These are phyloP conservation scores for Mycena citricolor DNA, from an alignment of 1,284 basidiomycete genomes.

Conservation along the genomic window DNA sequence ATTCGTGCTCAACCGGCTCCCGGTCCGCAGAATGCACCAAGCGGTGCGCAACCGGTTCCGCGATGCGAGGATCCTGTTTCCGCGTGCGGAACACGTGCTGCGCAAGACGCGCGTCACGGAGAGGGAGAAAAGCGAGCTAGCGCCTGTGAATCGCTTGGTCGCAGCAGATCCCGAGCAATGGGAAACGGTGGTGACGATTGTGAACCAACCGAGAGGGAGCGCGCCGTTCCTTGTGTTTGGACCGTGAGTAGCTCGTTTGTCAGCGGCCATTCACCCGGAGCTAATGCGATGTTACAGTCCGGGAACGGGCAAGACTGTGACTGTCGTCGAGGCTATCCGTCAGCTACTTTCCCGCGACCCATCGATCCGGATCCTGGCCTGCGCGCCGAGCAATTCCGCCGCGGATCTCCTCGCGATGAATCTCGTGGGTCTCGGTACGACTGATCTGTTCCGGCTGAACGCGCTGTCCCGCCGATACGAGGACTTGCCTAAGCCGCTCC, in stretches of 20 bases:
- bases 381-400: constrained; percentile 58
- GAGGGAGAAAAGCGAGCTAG: constrained; percentile 28
- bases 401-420: constrained; percentile 51
- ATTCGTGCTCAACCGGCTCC: constrained; percentile 49
- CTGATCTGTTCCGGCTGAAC: constrained; percentile 47
- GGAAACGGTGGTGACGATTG: constrained; percentile 47
- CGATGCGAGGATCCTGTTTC: constrained; percentile 46
- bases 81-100: constrained; percentile 32
- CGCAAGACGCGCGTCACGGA: constrained; percentile 25
- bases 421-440: constrained; percentile 34
- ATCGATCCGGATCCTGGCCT: constrained; percentile 33
- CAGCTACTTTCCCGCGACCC: constrained; percentile 32
- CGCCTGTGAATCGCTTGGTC: constrained; percentile 37
- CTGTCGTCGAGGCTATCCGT: constrained; percentile 48
- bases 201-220: constrained; percentile 44
- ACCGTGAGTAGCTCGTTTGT: constrained; percentile 42
- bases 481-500: constrained; percentile 32
- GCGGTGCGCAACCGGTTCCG: constrained; percentile 38
- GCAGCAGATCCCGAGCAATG: constrained; percentile 44
- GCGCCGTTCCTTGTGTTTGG: constrained; percentile 56
- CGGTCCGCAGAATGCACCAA: constrained; percentile 52
- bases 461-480: constrained; percentile 39
- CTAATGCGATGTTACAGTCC: constrained; percentile 36
- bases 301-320: constrained; percentile 55
- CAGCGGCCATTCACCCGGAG: background rate